Evolutionary conservation across 345 rosid species (phyloP).

Genomic region (Passiflora organensis): DNA sequence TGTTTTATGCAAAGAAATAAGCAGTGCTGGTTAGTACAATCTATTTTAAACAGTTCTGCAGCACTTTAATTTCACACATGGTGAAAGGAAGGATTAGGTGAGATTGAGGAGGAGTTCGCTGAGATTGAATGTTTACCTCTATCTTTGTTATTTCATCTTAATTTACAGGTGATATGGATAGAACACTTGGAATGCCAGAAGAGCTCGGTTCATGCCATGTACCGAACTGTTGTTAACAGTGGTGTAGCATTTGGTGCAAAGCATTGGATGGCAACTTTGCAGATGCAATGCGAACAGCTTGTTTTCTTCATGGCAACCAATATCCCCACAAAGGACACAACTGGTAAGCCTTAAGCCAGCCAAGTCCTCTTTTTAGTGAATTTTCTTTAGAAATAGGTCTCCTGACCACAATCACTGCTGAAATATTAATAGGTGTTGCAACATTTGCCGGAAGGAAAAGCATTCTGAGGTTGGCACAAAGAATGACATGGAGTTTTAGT

Average conservation of each 20-base stretch:
- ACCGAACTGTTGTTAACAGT: constrained; percentile 64
- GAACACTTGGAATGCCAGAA: constrained; percentile 87
- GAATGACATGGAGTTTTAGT: constrained; percentile 83
- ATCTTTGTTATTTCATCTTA: too few relatives aligned
- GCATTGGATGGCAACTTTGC: constrained; percentile 83
- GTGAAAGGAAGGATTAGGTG: neutral
- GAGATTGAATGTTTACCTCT: too few relatives aligned
- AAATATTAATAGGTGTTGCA: constrained; percentile 53
- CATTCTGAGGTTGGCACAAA: constrained; percentile 78
- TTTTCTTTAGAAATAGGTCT: neutral
- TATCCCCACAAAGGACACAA: constrained; percentile 96
- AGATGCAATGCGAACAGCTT: constrained; percentile 83
- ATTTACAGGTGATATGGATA: constrained; percentile 84
- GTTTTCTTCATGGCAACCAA: constrained; percentile 99
- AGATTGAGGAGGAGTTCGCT: too few relatives aligned
- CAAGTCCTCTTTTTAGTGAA: neutral
- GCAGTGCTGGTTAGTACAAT: too few relatives aligned
- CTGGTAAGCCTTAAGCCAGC: constrained; percentile 34
- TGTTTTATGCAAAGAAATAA: too few relatives aligned
- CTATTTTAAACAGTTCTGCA: too few relatives aligned
- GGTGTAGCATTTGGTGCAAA: constrained; percentile 94
- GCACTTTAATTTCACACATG: too few relatives aligned
- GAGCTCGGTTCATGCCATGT: constrained; percentile 61
- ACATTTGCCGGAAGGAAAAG: constrained; percentile 96
- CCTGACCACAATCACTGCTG: neutral